phyloP scores from a whole-genome alignment of 257 asterid species.

The Solanum ossicruentum region DNA sequence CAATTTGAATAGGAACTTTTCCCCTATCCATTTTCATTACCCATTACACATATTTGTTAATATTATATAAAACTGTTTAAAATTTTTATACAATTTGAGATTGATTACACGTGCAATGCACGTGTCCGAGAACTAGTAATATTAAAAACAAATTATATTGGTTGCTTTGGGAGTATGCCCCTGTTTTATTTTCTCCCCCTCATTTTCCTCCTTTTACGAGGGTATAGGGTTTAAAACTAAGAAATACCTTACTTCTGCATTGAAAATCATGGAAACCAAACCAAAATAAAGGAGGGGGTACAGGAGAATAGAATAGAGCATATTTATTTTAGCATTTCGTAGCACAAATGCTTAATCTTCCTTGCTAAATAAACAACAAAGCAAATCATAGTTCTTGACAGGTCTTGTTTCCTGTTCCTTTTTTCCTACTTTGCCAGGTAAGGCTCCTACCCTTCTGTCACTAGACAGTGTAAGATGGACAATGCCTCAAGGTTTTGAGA shows the following conservation, averaged over 20 bases:
- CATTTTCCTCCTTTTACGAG: background rate
- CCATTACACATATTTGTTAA: no score
- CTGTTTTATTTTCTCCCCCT: background rate
- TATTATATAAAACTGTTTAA: no score
- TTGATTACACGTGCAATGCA: no score
- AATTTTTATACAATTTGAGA: no score
- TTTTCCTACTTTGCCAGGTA: background rate
- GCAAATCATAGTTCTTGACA: background rate
- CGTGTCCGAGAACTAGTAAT: no score
- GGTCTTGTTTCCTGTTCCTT: background rate
- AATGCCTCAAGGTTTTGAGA: background rate
- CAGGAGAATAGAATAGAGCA: background rate
- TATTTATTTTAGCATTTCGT: background rate
- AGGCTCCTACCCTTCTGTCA: background rate
- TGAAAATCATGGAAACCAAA: background rate
- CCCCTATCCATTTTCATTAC: no score
- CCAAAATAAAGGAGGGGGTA: background rate
- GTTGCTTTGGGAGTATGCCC: background rate
- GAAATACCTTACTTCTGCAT: background rate
- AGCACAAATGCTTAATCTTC: background rate
- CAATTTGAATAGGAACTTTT: no score
- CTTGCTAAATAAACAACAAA: background rate
- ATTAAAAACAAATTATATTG: background rate
- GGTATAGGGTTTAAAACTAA: background rate
- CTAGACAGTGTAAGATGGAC: background rate